phyloP scores from a whole-genome alignment of 2,329 filamentous ascomycete genomes.

The Aspergillus proliferans region DNA sequence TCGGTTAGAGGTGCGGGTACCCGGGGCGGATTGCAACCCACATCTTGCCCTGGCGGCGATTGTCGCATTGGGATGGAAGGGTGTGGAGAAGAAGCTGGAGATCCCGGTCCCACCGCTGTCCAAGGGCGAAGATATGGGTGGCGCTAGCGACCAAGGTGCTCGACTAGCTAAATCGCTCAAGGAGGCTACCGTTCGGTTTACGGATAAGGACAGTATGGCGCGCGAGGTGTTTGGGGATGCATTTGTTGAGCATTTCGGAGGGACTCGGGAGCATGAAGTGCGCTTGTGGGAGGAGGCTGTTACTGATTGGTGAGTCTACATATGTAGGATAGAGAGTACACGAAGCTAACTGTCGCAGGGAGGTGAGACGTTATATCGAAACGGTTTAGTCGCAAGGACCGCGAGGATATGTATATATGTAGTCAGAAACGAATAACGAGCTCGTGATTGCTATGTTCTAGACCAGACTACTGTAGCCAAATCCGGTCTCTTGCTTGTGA shows the following conservation, averaged over 20 bases:
- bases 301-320: constrained; percentile 65
- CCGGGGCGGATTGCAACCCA: constrained; percentile 89
- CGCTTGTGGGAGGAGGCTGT: constrained; percentile 91
- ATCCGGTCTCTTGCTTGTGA: neutral
- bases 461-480: neutral
- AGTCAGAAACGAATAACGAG: neutral
- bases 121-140: constrained; percentile 76
- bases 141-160: constrained; percentile 62
- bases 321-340: no score
- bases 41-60: constrained; percentile 82
- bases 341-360: constrained; percentile 44
- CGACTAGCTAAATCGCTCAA: constrained; percentile 77
- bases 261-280: constrained; percentile 86
- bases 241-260: constrained; percentile 93
- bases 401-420: neutral
- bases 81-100: constrained; percentile 84
- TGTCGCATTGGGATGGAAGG: constrained; percentile 80
- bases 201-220: constrained; percentile 73
- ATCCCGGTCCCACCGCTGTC: constrained; percentile 77
- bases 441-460: neutral
- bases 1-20: constrained; percentile 85
- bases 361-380: constrained; percentile 71
- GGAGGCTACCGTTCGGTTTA: constrained; percentile 77
- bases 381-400: constrained; percentile 48
- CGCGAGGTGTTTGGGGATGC: constrained; percentile 88